Base-by-base conservation (phyloP, 2,329 filamentous ascomycete species). In the Clarireedia paspali region DNA sequence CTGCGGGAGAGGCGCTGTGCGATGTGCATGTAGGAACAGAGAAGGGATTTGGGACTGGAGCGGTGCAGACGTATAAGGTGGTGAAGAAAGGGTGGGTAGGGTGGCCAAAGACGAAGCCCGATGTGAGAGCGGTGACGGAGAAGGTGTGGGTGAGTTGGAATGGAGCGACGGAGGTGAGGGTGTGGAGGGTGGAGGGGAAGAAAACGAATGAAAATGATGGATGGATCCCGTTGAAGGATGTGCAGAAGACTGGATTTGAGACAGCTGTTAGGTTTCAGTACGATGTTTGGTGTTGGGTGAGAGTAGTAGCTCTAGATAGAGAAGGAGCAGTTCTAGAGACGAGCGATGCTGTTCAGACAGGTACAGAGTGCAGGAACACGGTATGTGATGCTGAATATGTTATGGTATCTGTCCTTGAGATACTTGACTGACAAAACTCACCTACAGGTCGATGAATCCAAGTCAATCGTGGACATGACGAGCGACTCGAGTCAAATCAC, bases 51-150 rank as follows among this genome's bases (percentile, higher is more conserved):
- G 26, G 36, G 15, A 49, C 44, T 10, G 52, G 52, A 20, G 45
- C 26, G 14, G 45, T 54, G 30, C 36, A 54, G 12, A 49, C 24
- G 12, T 54, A 42, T n/a, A 54, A 54, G 15, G 45, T 54, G 34
- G 39, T 42, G 17, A 42, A 36, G 14, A 15, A 15, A 26, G n/a
- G 17, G 4, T 49, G 45, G 52, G 14, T 26, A 3, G 46, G 36
- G 12, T 34, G 14, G 7, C 45, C 36, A 2, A 14, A 15, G 17
- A 34, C 10, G 2, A 14, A 30, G 30, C 46, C 52, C 4, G 24
- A 17, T 50, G 52, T 50, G 14, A 50, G 23, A 14, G 36, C 49
- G 24, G 15, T 20, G 45, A 24, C 12, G 5, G 30, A 23, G 7
- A 34, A 2, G 3, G 23, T 48, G 24, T 54, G 17, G 15, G 26